Evolutionary conservation across 768 basidiomycete genomes (phyloP).

Genomic region (Nidularia pulvinata): DNA sequence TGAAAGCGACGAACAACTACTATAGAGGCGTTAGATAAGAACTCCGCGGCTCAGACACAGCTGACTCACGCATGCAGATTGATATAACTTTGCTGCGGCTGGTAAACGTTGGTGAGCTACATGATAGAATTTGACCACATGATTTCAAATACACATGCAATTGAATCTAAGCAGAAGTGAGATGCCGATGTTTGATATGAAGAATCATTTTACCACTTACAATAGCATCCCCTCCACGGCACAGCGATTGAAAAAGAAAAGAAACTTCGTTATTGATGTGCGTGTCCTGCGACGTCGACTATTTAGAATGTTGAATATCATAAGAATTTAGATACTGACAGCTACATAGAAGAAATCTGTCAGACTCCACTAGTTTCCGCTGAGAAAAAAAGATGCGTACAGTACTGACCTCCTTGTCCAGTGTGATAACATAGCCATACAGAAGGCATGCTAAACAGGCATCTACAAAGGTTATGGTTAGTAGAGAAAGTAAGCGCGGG

Average conservation of each 20-base stretch:
- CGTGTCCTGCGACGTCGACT: constrained; percentile 9
- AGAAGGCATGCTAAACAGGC: constrained; percentile 20
- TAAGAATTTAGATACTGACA: constrained; percentile 6
- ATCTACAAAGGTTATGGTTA: constrained; percentile 6
- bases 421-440: constrained; percentile 19
- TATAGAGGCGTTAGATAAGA: background rate
- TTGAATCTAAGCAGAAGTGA: constrained; percentile 16
- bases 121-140: background rate
- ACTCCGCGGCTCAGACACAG: background rate
- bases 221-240: constrained; percentile 21
- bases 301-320: background rate
- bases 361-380: background rate
- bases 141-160: constrained; percentile 18
- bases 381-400: background rate
- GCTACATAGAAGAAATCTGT: constrained; percentile 18
- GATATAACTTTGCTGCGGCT: constrained; percentile 17
- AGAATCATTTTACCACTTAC: constrained; percentile 8
- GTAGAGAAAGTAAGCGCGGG: background rate
- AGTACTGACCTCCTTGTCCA: constrained; percentile 17
- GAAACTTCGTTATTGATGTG: constrained; percentile 15
- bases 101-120: background rate
- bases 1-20: constrained; percentile 1
- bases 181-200: background rate
- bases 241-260: constrained; percentile 23
- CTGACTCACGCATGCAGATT: constrained; percentile 7